A percentile compares a stretch with the other conserved stretches of the same genome.
Evolutionary conservation across 352 stramenopile species (phyloP).

Genomic region (Ochromonadaceae sp.): DNA sequence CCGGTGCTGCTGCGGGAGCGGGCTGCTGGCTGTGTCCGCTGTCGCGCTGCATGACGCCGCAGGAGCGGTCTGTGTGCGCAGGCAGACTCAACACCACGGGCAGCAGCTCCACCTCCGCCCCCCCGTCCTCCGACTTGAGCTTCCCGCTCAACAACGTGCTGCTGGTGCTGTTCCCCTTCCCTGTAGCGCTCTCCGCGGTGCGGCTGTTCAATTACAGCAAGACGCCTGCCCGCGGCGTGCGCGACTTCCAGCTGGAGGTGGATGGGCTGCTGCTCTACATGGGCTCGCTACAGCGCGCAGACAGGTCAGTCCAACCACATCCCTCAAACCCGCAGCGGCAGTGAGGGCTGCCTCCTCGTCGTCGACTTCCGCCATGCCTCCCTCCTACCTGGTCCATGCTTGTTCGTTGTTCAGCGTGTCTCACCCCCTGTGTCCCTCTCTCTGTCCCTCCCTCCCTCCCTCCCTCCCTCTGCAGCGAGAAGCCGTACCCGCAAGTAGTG

Average conservation of each 20-base stretch:
- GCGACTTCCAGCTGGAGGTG: slow-evolving; percentile 59
- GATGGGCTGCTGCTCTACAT: slow-evolving; percentile 45
- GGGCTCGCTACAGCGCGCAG: slow-evolving; percentile 31
- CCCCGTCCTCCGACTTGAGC: too few relatives aligned
- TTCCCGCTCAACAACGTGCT: background rate
- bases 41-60: background rate
- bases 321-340: too few relatives aligned
- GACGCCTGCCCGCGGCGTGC: slow-evolving; percentile 54
- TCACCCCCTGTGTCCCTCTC: slow-evolving; percentile 52
- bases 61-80: background rate
- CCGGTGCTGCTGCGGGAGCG: background rate
- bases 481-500: slow-evolving; percentile 22
- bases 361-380: too few relatives aligned
- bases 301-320: too few relatives aligned
- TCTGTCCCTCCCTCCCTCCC: too few relatives aligned
- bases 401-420: too few relatives aligned
- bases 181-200: background rate
- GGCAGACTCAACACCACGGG: too few relatives aligned
- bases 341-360: too few relatives aligned
- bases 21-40: slow-evolving; percentile 8
- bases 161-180: background rate
- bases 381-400: too few relatives aligned
- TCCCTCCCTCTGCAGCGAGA: slow-evolving; percentile 38
- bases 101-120: too few relatives aligned
- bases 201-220: slow-evolving; percentile 67